Base-by-base conservation (phyloP, 2,329 filamentous ascomycete species). In the Thielaviopsis musarum region DNA sequence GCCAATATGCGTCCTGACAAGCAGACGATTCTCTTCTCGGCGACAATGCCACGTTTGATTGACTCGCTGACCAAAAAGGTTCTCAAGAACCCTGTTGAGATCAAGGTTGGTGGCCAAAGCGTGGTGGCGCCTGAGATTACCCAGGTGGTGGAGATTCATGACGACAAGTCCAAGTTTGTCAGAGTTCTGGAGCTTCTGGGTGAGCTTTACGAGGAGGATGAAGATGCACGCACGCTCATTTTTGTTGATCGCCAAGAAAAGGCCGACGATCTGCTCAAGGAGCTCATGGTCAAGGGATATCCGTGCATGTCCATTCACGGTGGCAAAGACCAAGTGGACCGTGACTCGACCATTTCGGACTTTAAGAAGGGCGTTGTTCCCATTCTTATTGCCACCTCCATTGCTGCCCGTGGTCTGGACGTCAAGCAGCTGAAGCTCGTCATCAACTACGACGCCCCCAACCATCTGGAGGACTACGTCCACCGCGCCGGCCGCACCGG, bases 381-480 rank as follows among this genome's bases (percentile, higher is more conserved):
- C 0, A 86, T 98, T 60, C 77, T 98, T 68, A 86, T 97, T 67
- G 93, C 93, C 12, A 98, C 93, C 0, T 96, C 91, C 12, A 89
- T 98, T 61, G 93, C 93, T 48, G 93, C 93, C 56, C 87, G 93
- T 70, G 93, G 93, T 62, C 76, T 98, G 49, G 93, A 98, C 69
- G 91, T 98, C 52, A 95, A 96, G 72, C 89, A 95, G 69, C 77
- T 98, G 38, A 96, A 94, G 70, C 79, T 97, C 34, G 93, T 98
- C 58, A 84, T 98, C 72, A 97, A 97, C 72, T 96, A 89, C 69
- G 91, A 96, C 68, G 88, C 86, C 0, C 91, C 91, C 0, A 95
- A 95, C 66, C 91, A 97, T 72, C 72, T 95, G 63, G 93, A 98
- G 72, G 93, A 97, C 68, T 97, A 97, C 67, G 91, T 97, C 49